Base-by-base conservation (phyloP, 345 rosid genomes). In the Camelina neglecta region DNA sequence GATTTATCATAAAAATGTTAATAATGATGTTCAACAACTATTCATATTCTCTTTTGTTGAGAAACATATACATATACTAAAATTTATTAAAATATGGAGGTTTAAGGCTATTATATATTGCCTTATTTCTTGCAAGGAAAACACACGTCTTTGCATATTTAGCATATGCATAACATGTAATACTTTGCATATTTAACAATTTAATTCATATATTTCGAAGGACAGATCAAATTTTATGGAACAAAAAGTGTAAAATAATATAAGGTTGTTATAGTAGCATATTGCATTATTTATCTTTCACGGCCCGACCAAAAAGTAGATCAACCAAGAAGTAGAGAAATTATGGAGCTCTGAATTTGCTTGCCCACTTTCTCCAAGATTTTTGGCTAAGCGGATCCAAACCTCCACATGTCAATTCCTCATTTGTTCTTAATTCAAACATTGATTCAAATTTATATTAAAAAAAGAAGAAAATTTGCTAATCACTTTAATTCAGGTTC, bases 221-320 rank as follows among this genome's bases (percentile, higher is more conserved):
- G 42, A 63, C 6, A 26, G 63, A 41, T 29, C 7, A 42, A 65
- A 57, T 44, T 33, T 42, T 2, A 33, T 4, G 1, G 31, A 45
- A 45, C 45, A 35, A 15, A 57, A 23, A 47, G 1, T 4, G 26
- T 20, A n/a, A 31, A 70, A 11, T 18, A 6, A 48, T n/a, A 55
- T 47, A 21, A 23, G 23, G 11, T 12, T 65, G 29, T n/a, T 67
- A 4, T 49, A 24, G 38, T 49, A 59, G 26, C 56, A 42, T 48
- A 12, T 26, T 26, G n/a, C 33, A 38, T 16, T 33, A 10, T 41
- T 49, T 29, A 29, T 50, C 42, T 69, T 69, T 55, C 65, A 55
- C 6, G 70, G 72, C 54, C 76, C 71, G 75, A 71, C 72, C 75
- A 77, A 77, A 59, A 77, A 71, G 80, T 77, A 77, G 80, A 77